Base-by-base conservation (phyloP, 805 yeast species). In the Cyberlindnera xishuangbannaensis region DNA sequence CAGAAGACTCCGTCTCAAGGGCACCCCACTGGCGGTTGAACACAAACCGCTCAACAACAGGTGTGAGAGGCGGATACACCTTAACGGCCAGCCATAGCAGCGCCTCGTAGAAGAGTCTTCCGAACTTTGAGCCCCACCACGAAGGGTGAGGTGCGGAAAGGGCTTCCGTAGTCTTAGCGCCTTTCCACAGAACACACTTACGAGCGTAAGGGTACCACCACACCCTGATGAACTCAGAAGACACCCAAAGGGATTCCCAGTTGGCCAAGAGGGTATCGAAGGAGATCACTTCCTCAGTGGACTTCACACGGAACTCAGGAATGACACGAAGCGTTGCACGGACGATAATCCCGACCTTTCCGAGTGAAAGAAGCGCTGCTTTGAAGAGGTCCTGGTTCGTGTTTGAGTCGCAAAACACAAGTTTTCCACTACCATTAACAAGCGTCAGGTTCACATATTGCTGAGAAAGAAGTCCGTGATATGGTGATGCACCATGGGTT, bases 121-220 rank as follows among this genome's bases (percentile, higher is more conserved):
- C 95, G 18, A 80, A 50, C 18, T 62, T 63, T 5, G 94, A 81
- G 19, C 95, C 95, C 67, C 85, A 86, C 85, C 95, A 87, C 18
- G 88, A 78, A 15, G 67, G 66, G 50, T 84, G 67, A 19, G 92
- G 85, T 3, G 61, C 65, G 5, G 83, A 70, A 28, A 74, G 59
- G 1, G 79, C 71, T 23, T 80, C 83, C 17, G 63, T 62, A 1
- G 95, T 75, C 53, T 85, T 85, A 16, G 73, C 62, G 24, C 95
- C 97, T 53, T 94, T 74, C 97, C 97, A 90, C 30, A 87, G 64
- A 20, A 87, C 77, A 64, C 95, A 84, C 51, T 81, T 81, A 32
- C 76, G 73, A 13, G 92, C 69, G 58, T 90, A 92, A 2, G 98
- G 97, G 59, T 83, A 92, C 97, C 97, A 92, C 97, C 97, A 90